Evolutionary conservation across 805 yeast species (phyloP), one percentile per base, ranked within the genome.

Genomic region (Maudiozyma bulderi): DNA sequence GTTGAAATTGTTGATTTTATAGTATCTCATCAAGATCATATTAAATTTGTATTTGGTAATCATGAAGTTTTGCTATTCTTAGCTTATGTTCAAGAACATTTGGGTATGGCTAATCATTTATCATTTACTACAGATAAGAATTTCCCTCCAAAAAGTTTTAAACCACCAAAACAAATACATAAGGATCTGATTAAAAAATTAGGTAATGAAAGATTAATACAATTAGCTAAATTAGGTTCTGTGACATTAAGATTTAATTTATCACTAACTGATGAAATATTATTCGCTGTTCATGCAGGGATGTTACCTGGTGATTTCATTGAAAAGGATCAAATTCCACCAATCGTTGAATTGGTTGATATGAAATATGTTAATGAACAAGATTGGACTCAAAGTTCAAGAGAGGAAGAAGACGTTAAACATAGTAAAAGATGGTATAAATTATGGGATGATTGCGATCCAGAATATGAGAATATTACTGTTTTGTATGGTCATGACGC

Each of bases 401-500:
- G 62, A 41, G 53, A 54, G 10, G 55, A 58, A 39, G 56, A 55
- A 29, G 48, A 46, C 20, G 34, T 52, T 2, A 34, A 45, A 26
- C 40, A 54, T 26, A 39, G 47, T 40, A 69, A 72, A 5, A 74
- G 78, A 13, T 82, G 89, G 88, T 74, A 76, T 44, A 75, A 75
- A 53, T 56, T 77, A 14, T 82, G 80, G 77, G 76, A 77, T 53
- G 54, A 60, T 41, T 45, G 50, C 6, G 52, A 60, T n/a, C 56
- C 57, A 35, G 63, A 66, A 40, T 49, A 42, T n/a, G 38, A 48
- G 33, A 65, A 59, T 48, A 55, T 50, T 40, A 66, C 62, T 26
- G 88, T 86, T 3, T 80, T 78, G 57, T 90, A 90, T 61, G 98
- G 97, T 1, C 98, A 90, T 61, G 95, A 87, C 61, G 95, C 97